Evolutionary conservation across 225 moss, liverwort and hornwort genomes (phyloP).

Genomic region (Polytrichum commune): DNA sequence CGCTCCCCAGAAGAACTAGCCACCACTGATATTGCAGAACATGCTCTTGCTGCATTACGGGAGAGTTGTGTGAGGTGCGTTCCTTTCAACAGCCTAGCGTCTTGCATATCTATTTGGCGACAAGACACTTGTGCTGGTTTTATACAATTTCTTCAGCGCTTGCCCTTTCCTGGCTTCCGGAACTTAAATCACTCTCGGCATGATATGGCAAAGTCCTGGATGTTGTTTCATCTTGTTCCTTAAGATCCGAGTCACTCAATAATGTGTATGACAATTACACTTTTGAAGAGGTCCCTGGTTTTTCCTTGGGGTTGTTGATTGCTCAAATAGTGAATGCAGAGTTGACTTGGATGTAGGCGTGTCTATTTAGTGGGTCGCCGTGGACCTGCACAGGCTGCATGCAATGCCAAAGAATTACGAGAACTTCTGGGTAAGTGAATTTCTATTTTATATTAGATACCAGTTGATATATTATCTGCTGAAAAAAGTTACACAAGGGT

Average conservation of each 20-base stretch:
- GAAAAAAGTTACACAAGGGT: not conserved
- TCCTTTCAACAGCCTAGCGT: not conserved
- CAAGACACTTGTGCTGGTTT: too few relatives aligned
- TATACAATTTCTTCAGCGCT: too few relatives aligned
- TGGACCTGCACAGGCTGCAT: slow-evolving; percentile 98
- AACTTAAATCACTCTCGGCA: too few relatives aligned
- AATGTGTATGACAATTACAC: too few relatives aligned
- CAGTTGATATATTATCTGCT: not conserved
- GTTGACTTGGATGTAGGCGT: slow-evolving; percentile 64
- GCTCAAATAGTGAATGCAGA: slow-evolving; percentile 42
- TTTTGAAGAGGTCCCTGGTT: not conserved
- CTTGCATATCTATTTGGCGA: too few relatives aligned
- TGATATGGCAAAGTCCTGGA: too few relatives aligned
- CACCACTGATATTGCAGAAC: slow-evolving; percentile 79
- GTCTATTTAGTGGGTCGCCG: slow-evolving; percentile 90
- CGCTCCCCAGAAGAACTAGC: slow-evolving; percentile 66
- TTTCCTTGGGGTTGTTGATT: not conserved
- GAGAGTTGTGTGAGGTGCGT: slow-evolving; percentile 79
- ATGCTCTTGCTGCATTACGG: slow-evolving; percentile 67
- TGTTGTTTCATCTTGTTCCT: too few relatives aligned
- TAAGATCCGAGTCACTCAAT: too few relatives aligned
- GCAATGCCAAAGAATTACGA: slow-evolving; percentile 87
- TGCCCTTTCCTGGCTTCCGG: too few relatives aligned
- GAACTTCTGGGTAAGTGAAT: slow-evolving; percentile 71
- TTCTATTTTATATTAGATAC: not conserved